Conservation (phyloP, 2,329 filamentous ascomycete genomes). For the Fusarium guadeloupense region DNA sequence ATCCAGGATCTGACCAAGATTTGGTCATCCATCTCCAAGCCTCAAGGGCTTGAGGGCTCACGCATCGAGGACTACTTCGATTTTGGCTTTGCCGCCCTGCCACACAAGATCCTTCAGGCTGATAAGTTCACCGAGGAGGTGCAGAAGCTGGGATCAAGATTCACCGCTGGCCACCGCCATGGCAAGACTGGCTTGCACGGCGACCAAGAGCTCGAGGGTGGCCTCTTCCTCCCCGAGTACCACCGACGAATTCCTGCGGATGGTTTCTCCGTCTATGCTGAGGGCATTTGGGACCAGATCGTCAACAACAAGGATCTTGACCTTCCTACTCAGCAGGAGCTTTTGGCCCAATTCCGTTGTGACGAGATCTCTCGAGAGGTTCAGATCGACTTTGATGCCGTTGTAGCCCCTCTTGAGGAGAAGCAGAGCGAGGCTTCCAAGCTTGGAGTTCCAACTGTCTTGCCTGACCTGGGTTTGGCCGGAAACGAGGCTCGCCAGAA, state of each 20-base stretch:
- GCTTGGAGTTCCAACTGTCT: conserved; percentile 75
- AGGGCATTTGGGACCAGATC: conserved; percentile 98
- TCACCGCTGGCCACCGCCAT: conserved; percentile 81
- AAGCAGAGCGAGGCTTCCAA: conserved; percentile 79
- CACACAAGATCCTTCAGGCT: conserved; percentile 95
- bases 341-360: conserved; percentile 95
- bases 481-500: conserved; percentile 78
- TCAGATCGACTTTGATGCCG: conserved; percentile 80
- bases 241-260: conserved; percentile 96
- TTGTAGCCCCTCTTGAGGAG: conserved; percentile 86
- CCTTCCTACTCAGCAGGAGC: conserved; percentile 93
- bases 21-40: conserved; percentile 93
- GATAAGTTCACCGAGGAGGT: conserved; percentile 89
- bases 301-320: conserved; percentile 99
- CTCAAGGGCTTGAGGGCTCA: conserved; percentile 84
- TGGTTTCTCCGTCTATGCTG: conserved; percentile 93
- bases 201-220: conserved; percentile 79
- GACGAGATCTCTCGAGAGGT: conserved; percentile 96
- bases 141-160: conserved; percentile 80
- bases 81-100: conserved; percentile 94
- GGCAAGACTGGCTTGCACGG: conserved; percentile 68
- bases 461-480: conserved; percentile 76
- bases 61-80: conserved; percentile 98
- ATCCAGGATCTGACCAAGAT: conserved; percentile 91
- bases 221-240: conserved; percentile 91